phyloP scores from a whole-genome alignment of 2,329 filamentous ascomycete species.

The Hypoxylon sp. region DNA sequence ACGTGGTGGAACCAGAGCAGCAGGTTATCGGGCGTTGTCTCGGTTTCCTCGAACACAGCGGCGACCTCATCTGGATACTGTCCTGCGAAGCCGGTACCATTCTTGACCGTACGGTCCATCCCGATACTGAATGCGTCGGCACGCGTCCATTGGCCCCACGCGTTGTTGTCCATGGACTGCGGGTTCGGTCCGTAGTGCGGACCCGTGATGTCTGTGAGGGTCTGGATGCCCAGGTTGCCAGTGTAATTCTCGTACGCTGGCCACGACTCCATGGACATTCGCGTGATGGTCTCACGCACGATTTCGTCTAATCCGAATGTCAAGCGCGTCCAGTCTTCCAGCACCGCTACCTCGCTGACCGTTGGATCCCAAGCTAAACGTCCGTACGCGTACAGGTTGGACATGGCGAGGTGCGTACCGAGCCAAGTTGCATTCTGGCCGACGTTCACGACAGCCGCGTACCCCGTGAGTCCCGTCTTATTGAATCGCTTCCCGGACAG shows the following conservation, averaged over 20 bases:
- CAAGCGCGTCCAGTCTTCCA: constrained; percentile 76
- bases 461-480: constrained; percentile 67
- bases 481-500: constrained; percentile 71
- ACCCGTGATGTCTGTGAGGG: constrained; percentile 75
- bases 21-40: constrained; percentile 75
- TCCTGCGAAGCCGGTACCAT: constrained; percentile 74
- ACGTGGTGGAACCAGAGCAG: constrained; percentile 83
- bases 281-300: constrained; percentile 70
- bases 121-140: constrained; percentile 71
- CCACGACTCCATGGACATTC: constrained; percentile 78
- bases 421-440: constrained; percentile 76
- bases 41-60: constrained; percentile 68
- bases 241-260: constrained; percentile 78
- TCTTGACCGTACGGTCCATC: constrained; percentile 78
- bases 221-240: constrained; percentile 78
- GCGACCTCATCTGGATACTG: constrained; percentile 75
- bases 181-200: constrained; percentile 78
- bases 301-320: constrained; percentile 70
- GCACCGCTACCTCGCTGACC: constrained; percentile 61
- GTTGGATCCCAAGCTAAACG: constrained; percentile 74
- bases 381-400: constrained; percentile 78
- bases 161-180: constrained; percentile 74
- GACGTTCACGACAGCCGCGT: constrained; percentile 75
- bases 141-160: constrained; percentile 80
- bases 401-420: constrained; percentile 77